Evolutionary conservation across 179 eudicot species (phyloP).

Genomic region (Pouteria campechiana): DNA sequence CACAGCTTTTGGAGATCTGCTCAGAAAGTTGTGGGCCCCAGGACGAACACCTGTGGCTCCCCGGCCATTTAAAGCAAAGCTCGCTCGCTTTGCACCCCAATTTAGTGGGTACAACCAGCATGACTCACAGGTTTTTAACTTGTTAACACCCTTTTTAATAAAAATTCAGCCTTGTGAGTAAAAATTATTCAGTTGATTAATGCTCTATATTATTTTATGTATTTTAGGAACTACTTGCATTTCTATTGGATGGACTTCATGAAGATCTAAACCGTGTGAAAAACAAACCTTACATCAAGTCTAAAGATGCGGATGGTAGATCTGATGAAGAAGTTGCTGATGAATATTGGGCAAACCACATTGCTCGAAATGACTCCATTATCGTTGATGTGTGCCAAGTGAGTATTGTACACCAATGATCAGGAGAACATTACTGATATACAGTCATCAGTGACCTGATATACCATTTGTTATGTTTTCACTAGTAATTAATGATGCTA

Average conservation of each 20-base stretch:
- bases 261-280: slow-evolving; percentile 97
- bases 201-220: too few relatives aligned
- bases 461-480: too few relatives aligned
- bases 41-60: slow-evolving; percentile 90
- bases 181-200: too few relatives aligned
- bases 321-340: slow-evolving; percentile 96
- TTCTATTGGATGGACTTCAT: slow-evolving; percentile 93
- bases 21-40: slow-evolving; percentile 86
- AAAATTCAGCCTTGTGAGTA: background rate
- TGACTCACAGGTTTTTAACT: slow-evolving; percentile 72
- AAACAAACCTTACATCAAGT: slow-evolving; percentile 74
- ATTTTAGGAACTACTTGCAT: slow-evolving; percentile 85
- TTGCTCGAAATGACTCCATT: slow-evolving; percentile 95
- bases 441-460: too few relatives aligned
- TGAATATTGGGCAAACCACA: slow-evolving; percentile 93
- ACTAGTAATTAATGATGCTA: too few relatives aligned
- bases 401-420: slow-evolving; percentile 20
- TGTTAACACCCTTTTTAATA: background rate
- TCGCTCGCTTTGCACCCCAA: slow-evolving; percentile 95
- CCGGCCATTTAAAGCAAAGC: slow-evolving; percentile 75
- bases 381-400: slow-evolving; percentile 99
- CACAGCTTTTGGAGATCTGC: slow-evolving; percentile 86
- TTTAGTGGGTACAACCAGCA: slow-evolving; percentile 93
- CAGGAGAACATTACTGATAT: too few relatives aligned
- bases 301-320: slow-evolving; percentile 89